Base-by-base conservation (phyloP, 163 green algal genomes). In the Scenedesmus sp. region DNA sequence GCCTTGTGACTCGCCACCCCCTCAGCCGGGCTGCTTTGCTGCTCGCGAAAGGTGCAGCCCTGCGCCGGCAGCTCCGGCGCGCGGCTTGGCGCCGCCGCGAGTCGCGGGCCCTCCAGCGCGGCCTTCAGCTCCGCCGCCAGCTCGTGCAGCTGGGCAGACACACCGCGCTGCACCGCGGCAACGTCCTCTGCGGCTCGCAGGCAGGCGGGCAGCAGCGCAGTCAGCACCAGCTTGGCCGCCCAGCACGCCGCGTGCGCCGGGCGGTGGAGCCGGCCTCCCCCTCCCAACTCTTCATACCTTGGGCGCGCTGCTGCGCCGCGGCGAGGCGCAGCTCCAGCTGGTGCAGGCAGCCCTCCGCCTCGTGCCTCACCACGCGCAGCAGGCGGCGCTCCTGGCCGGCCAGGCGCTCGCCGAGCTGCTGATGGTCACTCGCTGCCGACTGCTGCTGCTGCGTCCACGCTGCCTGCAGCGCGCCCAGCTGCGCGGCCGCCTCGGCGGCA, bases 81-180 rank as follows among this genome's bases (percentile, higher is more conserved):
- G n/a, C n/a, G 33, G 66, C 29, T 51, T 63, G 31, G 2, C 26
- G 48, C 31, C 3, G 48, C 15, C 36, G 14, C 29, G 22, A 54
- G 63, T 14, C 56, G 47, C 29, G 57, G 63, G 10, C n/a, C 39
- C 63, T 50, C 33, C 9, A 74, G 29, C 14, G 64, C 64, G 3
- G 45, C 44, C 45, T 75, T 29, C 47, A 75, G 18, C 6, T 75
- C 48, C 2, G 33, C 11, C 6, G 20, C 63, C 18, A 75, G 66
- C 66, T 63, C 48, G 48, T 75, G 66, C 48, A 75, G 33, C 47
- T 75, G 66, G 5, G 57, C 11, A 34, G 48, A 22, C 17, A 75
- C 47, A 20, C 20, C 15, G 9, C 33, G 34, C 10, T 63, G 33
- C 50, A 63, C 34, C 9, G 29, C 22, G 20, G n/a, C 13, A 22